phyloP scores from a whole-genome alignment of 176 grass and related monocot species.

The Oryza officinalis region DNA sequence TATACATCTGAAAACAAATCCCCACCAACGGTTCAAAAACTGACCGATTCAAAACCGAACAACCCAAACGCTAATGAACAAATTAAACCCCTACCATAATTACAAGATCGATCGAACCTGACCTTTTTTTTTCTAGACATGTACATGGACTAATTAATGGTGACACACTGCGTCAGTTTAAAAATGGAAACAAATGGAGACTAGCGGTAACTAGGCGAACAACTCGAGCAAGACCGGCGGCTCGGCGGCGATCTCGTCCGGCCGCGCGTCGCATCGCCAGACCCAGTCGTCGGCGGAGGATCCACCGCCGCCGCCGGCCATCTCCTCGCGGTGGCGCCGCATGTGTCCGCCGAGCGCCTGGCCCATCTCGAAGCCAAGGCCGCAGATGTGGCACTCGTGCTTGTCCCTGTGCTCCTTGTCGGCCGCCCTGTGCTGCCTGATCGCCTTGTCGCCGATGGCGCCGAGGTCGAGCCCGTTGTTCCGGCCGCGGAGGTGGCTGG shows the following conservation, averaged over 20 bases:
- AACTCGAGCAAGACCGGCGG: constrained; percentile 38
- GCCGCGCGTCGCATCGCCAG: not conserved
- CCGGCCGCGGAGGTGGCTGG: constrained; percentile 53
- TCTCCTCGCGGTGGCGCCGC: constrained; percentile 52
- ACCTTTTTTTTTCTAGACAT: not conserved
- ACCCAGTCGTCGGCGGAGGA: constrained; percentile 28
- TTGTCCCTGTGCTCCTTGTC: constrained; percentile 10
- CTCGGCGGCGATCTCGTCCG: not conserved
- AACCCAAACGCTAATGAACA: not conserved
- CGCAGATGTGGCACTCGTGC: constrained; percentile 66
- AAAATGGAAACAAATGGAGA: not conserved
- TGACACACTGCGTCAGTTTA: not conserved
- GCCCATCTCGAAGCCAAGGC: constrained; percentile 53
- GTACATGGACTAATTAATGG: not conserved
- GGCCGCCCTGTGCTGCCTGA: constrained; percentile 28
- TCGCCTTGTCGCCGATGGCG: constrained; percentile 32
- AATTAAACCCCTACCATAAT: not conserved
- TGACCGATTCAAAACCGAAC: not conserved
- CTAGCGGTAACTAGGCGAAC: constrained; percentile 15
- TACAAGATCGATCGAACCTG: not conserved
- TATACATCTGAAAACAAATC: not conserved
- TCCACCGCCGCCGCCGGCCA: not conserved
- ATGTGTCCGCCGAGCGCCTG: constrained; percentile 75
- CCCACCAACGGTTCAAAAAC: not conserved
- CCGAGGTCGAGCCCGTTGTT: constrained; percentile 44